Base-by-base conservation (phyloP, 176 grass and related monocot species). In the Paspalum notatum region DNA sequence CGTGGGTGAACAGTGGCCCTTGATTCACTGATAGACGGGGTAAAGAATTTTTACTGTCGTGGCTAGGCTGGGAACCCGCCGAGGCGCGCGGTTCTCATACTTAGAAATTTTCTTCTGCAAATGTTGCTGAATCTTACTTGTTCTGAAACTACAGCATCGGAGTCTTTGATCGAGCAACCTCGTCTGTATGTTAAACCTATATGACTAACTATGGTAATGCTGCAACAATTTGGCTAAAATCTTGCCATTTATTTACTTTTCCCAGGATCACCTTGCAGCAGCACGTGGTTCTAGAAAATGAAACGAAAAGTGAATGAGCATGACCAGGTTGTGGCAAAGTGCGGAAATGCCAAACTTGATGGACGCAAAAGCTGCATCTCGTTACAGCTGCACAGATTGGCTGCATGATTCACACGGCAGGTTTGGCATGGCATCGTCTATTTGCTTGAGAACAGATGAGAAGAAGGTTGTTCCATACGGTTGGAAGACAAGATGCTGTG, bases 221-320 rank as follows among this genome's bases (percentile, higher is more conserved):
- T 25, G 2, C 13, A 22, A 68, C 13, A 56, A 1, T 72, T 43
- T 25, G 5, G 57, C 80, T 24, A 86, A 42, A 61, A 43, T 16
- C 58, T 66, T 6, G 41, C 12, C 5, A 60, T 15, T 12, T 16
- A 4, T 80, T 50, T n/a, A n/a, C n/a, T 20, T 85, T 57, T 78
- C 76, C 22, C 69, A 95, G 93, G 93, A 95, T 95, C 93, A 95
- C 75, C 87, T 95, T 80, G 87, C 93, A n/a, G 93, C 93, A 21
- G 93, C 86, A 61, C 93, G 93, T 71, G 87, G 87, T 60, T 85
- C 90, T 83, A 92, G 86, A 84, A 82, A 87, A 48, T 95, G 83
- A 75, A 27, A 18, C 65, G 37, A 85, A 32, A 16, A 76, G 12
- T 18, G 32, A 24, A 40, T 68, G 45, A 5, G 5, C 60, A 44